Evolutionary conservation across 2,329 filamentous ascomycete genomes (phyloP).

Genomic region (Fusarium napiforme): DNA sequence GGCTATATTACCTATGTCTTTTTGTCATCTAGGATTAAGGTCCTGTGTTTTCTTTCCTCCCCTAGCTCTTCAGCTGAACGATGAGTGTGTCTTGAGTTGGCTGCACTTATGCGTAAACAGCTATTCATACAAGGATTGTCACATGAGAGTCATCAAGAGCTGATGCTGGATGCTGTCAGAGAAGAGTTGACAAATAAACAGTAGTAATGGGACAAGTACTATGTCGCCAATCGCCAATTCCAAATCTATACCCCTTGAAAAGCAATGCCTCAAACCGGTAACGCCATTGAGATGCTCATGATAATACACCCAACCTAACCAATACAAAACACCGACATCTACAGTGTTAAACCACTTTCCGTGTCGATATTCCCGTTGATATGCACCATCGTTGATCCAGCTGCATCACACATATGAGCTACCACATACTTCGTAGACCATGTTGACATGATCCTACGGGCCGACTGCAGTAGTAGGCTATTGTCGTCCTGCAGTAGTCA

Average conservation of each 20-base stretch:
- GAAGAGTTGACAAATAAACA: neutral
- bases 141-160: neutral
- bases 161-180: neutral
- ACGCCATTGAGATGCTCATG: slow-evolving; percentile 34
- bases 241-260: slow-evolving; percentile 10
- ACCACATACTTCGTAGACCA: slow-evolving; percentile 3
- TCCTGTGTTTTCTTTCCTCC: too few species aligned
- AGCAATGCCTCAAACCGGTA: slow-evolving; percentile 10
- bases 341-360: neutral
- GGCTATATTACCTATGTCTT: too few species aligned
- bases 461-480: slow-evolving; percentile 12
- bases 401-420: slow-evolving; percentile 6
- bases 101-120: slow-evolving; percentile 3
- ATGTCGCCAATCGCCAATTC: neutral
- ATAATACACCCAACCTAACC: slow-evolving; percentile 2
- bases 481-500: slow-evolving; percentile 2
- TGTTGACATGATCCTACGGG: slow-evolving; percentile 7
- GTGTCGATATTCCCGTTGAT: slow-evolving; percentile 16
- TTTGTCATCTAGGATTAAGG: too few species aligned
- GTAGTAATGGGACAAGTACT: neutral
- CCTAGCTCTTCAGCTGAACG: neutral
- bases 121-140: neutral
- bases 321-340: slow-evolving; percentile 1
- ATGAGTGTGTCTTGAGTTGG: neutral
- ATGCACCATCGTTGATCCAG: slow-evolving; percentile 4